These are phyloP conservation scores for Anisodus acutangulus DNA, from an alignment of 257 asterid genomes.

Conservation along the genomic window DNA sequence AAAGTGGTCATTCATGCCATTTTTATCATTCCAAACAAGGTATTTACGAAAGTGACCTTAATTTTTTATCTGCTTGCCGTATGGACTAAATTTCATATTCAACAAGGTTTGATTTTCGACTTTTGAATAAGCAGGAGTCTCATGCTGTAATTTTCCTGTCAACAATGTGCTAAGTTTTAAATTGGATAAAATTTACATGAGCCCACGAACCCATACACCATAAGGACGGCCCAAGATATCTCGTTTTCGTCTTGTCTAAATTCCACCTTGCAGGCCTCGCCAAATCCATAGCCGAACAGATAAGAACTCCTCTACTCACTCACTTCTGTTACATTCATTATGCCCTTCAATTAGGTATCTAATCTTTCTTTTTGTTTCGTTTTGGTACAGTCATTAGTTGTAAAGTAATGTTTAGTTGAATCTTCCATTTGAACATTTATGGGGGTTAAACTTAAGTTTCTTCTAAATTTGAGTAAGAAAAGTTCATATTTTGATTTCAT, in stretches of 20 bases:
- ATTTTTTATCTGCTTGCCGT: no score
- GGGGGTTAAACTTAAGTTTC: neutral
- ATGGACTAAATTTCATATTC: no score
- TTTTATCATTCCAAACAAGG: neutral
- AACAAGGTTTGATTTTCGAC: no score
- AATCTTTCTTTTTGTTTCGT: neutral
- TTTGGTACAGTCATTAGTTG: no score
- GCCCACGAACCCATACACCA: neutral
- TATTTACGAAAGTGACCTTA: no score
- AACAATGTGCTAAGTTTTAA: no score
- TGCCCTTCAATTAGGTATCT: constrained; percentile 14
- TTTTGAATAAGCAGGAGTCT: no score
- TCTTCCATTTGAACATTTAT: no score
- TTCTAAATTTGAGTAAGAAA: neutral
- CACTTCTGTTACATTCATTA: neutral
- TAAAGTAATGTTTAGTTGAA: no score
- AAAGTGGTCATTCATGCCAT: neutral
- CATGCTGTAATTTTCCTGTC: no score
- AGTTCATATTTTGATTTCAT: neutral
- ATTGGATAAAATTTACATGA: neutral
- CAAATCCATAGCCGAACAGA: neutral
- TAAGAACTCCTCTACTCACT: neutral
- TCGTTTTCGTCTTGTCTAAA: neutral
- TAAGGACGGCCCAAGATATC: neutral
- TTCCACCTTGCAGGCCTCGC: neutral